These are phyloP conservation scores for Phlebopus sp. DNA, from an alignment of 1,284 basidiomycete species.

Conservation along the genomic window DNA sequence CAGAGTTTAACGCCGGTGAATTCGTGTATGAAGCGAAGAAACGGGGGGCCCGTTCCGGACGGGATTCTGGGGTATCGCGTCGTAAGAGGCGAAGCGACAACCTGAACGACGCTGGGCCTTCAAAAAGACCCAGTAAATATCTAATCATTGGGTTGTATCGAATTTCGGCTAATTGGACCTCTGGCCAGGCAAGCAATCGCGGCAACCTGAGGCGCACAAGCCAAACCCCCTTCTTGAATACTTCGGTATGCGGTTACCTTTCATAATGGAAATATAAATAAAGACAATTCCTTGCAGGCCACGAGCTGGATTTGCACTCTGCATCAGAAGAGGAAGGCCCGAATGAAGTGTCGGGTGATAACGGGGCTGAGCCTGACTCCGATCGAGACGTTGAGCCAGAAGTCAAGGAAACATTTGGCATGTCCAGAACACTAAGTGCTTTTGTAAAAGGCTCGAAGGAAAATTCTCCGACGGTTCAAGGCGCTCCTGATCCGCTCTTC, in stretches of 20 bases:
- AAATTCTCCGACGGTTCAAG: neutral
- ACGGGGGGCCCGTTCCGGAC: slow-evolving; percentile 26
- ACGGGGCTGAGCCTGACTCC: slow-evolving; percentile 24
- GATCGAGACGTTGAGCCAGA: slow-evolving; percentile 10
- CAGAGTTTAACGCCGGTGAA: slow-evolving; percentile 52
- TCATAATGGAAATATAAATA: neutral
- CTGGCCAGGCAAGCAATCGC: slow-evolving; percentile 3
- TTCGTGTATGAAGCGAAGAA: slow-evolving; percentile 39
- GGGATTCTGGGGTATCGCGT: slow-evolving; percentile 8
- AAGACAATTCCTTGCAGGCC: slow-evolving; percentile 21
- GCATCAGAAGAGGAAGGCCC: slow-evolving; percentile 47
- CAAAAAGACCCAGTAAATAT: slow-evolving; percentile 15
- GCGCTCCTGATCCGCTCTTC: neutral
- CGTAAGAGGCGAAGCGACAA: slow-evolving; percentile 12
- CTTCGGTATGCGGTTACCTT: slow-evolving; percentile 23
- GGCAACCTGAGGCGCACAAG: slow-evolving; percentile 4
- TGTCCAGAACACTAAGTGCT: slow-evolving; percentile 27
- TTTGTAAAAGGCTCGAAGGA: slow-evolving; percentile 13
- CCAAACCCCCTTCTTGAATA: slow-evolving; percentile 30
- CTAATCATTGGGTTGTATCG: neutral
- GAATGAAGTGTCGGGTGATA: slow-evolving; percentile 32
- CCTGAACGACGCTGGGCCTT: slow-evolving; percentile 4
- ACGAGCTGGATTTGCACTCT: slow-evolving; percentile 43
- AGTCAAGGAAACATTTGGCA: slow-evolving; percentile 19
- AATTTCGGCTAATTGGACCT: neutral